These are phyloP conservation scores for Bipolaris gigantea DNA, from an alignment of 2,329 filamentous ascomycete species.

Conservation along the genomic window DNA sequence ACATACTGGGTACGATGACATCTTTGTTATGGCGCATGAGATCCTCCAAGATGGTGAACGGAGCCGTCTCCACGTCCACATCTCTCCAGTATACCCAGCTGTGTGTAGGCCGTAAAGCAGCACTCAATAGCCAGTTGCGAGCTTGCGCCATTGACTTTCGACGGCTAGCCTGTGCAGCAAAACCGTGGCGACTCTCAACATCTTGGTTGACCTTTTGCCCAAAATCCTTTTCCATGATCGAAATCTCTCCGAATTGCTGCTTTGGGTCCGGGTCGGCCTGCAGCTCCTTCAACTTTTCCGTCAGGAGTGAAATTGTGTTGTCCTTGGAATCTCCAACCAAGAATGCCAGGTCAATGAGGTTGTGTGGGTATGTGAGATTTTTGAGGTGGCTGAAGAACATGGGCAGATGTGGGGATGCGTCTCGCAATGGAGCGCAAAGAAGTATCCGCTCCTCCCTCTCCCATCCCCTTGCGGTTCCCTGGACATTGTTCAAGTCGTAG, in stretches of 20 bases:
- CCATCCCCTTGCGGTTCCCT: constrained; percentile 91
- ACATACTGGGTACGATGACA: constrained; percentile 89
- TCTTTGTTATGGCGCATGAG: constrained; percentile 99
- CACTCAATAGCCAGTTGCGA: constrained; percentile 93
- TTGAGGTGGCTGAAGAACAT: constrained; percentile 99
- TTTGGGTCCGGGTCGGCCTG: constrained; percentile 78
- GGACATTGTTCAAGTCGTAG: constrained; percentile 90
- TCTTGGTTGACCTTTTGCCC: constrained; percentile 97
- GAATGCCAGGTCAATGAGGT: constrained; percentile 94
- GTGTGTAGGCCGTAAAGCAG: constrained; percentile 88
- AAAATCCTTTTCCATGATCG: constrained; percentile 98
- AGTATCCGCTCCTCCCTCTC: constrained; percentile 94
- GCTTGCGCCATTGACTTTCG: constrained; percentile 98
- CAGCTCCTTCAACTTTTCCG: constrained; percentile 72
- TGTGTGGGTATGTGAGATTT: constrained; percentile 96
- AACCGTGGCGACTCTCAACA: constrained; percentile 95
- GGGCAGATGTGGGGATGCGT: constrained; percentile 85
- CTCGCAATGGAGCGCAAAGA: constrained; percentile 89
- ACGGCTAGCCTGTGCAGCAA: constrained; percentile 89
- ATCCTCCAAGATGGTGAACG: constrained; percentile 94
- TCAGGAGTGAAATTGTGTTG: constrained; percentile 75
- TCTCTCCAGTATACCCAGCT: constrained; percentile 99
- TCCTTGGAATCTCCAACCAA: constrained; percentile 98
- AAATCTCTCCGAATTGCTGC: constrained; percentile 91
- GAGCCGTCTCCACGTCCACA: constrained; percentile 96